A percentile compares a stretch with the other conserved stretches of the same genome.
Conservation (phyloP, 768 basidiomycete species). For the Naganishia randhawae region DNA sequence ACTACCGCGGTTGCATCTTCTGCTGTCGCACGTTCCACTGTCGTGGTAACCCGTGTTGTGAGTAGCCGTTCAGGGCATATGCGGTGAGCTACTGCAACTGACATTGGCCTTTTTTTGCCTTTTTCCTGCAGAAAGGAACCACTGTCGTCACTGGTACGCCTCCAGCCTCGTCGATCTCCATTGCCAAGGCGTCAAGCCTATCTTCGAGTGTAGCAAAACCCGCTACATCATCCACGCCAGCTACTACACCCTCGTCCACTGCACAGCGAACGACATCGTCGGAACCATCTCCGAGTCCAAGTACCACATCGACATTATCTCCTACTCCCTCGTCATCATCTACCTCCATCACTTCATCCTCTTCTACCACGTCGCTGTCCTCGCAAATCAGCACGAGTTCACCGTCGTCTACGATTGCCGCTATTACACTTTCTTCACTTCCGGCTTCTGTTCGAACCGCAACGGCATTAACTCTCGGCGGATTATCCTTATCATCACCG, state of each 20-base stretch:
- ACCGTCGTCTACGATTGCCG: background rate
- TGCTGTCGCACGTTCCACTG: background rate
- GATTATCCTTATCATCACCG: too few relatives aligned
- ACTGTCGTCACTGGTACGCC: constrained; percentile 20
- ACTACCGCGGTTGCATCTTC: background rate
- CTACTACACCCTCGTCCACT: background rate
- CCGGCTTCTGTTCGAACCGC: background rate
- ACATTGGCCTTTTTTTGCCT: background rate
- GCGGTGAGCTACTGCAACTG: too few relatives aligned
- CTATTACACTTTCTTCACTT: background rate
- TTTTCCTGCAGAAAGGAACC: constrained; percentile 2
- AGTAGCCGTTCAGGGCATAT: background rate
- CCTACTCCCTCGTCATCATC: background rate
- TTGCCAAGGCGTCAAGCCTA: background rate
- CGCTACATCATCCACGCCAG: background rate
- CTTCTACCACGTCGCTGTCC: too few relatives aligned
- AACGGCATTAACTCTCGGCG: constrained; percentile 4
- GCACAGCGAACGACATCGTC: too few relatives aligned
- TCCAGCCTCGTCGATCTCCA: background rate
- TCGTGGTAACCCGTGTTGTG: constrained; percentile 1
- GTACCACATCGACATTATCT: background rate
- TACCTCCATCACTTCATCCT: background rate
- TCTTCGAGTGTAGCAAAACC: background rate
- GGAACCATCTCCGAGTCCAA: too few relatives aligned
- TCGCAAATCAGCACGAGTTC: background rate